phyloP scores from a whole-genome alignment of 345 rosid genomes.

The Eucalyptus fibrosa region DNA sequence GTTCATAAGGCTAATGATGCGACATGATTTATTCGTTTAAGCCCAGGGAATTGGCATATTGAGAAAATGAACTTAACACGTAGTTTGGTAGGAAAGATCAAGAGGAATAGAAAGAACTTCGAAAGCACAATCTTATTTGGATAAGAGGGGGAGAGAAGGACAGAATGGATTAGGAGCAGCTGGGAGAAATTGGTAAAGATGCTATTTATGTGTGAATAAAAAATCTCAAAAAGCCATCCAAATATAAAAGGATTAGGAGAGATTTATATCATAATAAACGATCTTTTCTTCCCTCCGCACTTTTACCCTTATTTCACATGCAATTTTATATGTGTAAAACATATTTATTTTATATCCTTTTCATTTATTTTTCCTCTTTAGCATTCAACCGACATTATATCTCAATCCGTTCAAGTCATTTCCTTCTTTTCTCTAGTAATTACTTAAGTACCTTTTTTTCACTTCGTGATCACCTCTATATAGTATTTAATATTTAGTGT shows the following conservation, averaged over 20 bases:
- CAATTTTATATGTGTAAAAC: neutral
- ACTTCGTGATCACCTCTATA: neutral
- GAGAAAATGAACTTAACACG: neutral
- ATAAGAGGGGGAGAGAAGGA: neutral
- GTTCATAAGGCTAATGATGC: neutral
- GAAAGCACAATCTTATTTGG: neutral
- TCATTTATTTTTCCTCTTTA: neutral
- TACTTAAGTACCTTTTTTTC: neutral
- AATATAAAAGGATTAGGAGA: neutral
- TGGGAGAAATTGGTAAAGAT: neutral
- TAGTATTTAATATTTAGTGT: neutral
- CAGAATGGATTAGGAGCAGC: neutral
- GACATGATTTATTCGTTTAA: neutral
- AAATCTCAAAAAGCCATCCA: neutral
- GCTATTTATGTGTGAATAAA: neutral
- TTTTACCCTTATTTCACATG: neutral
- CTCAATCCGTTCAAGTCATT: neutral
- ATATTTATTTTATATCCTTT: neutral
- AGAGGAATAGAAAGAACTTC: neutral
- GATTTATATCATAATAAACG: neutral
- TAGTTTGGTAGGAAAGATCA: neutral
- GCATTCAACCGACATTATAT: neutral
- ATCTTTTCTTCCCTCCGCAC: fast-evolving
- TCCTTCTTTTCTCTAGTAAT: neutral
- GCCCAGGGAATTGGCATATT: neutral